These are phyloP conservation scores for Peronospora farinosa DNA, from an alignment of 352 stramenopile genomes.

Conservation along the genomic window DNA sequence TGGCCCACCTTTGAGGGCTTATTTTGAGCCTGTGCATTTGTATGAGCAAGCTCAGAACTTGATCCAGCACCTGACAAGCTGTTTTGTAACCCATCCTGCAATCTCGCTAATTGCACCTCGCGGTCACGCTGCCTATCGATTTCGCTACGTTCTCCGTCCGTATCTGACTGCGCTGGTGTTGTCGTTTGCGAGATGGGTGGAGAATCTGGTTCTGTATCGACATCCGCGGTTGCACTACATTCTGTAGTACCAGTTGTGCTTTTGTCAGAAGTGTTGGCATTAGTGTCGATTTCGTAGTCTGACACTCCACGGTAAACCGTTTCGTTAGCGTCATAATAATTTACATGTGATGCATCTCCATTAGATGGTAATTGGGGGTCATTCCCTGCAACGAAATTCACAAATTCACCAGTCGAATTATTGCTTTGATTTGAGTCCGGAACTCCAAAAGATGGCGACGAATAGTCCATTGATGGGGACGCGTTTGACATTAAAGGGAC, in stretches of 20 bases:
- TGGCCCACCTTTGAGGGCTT: conserved; percentile 28
- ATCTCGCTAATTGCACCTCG: conserved; percentile 23
- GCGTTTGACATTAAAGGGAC: conserved; percentile 21
- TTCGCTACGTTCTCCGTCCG: conserved; percentile 36
- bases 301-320: conserved; percentile 55
- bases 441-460: conserved; percentile 15
- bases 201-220: conserved; percentile 54
- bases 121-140: conserved; percentile 23
- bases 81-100: conserved; percentile 29
- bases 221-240: conserved; percentile 29
- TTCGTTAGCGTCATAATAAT: conserved; percentile 61
- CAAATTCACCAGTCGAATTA: conserved; percentile 19
- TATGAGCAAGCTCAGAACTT: not conserved
- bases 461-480: conserved; percentile 18
- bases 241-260: not conserved
- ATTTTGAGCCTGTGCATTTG: conserved; percentile 1
- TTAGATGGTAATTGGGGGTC: conserved; percentile 36
- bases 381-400: conserved; percentile 55
- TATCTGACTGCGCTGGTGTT: conserved; percentile 61
- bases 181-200: conserved; percentile 63
- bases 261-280: conserved; percentile 1
- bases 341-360: conserved; percentile 39
- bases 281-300: conserved; percentile 44
- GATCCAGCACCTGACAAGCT: conserved; percentile 8
- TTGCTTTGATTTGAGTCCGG: conserved; percentile 17